Conservation (phyloP, 192 early-diverging fungal species). For the Podila minutissima region DNA sequence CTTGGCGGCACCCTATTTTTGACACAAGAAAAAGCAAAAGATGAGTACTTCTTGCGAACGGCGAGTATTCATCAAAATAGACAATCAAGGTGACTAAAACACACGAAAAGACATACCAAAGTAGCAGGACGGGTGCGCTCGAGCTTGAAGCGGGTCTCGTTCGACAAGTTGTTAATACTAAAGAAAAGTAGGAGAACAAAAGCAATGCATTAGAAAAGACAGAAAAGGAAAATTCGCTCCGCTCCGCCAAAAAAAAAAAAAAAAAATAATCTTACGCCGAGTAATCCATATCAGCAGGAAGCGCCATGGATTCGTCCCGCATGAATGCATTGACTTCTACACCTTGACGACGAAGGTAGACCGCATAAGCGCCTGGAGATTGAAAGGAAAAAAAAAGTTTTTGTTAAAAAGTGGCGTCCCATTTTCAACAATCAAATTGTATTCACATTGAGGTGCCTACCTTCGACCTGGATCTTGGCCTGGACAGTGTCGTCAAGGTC, state of each 20-base stretch:
- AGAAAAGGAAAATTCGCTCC: too few relatives aligned
- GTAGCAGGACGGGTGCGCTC: conserved; percentile 60
- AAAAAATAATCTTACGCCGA: conserved; percentile 55
- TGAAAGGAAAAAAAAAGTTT: neutral
- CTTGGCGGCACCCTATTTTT: conserved; percentile 72
- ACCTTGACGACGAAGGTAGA: conserved; percentile 72
- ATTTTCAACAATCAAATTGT: too few relatives aligned
- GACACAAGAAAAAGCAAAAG: neutral
- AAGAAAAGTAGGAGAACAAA: neutral
- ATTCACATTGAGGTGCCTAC: conserved; percentile 7
- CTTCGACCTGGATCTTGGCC: conserved; percentile 69
- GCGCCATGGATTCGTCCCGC: conserved; percentile 70
- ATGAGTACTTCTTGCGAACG: conserved; percentile 16
- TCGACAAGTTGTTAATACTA: conserved; percentile 64
- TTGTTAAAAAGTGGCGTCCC: neutral
- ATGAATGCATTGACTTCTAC: conserved; percentile 69
- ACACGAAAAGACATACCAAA: conserved; percentile 54
- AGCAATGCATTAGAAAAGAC: neutral
- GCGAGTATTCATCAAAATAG: neutral
- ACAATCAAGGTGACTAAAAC: neutral
- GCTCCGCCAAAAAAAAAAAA: neutral
- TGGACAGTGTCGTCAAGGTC: conserved; percentile 60
- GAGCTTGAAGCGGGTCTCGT: conserved; percentile 66
- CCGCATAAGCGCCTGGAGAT: conserved; percentile 64
- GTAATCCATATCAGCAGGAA: conserved; percentile 76